Base-by-base conservation (phyloP, 805 yeast species). In the Nakazawaea pomicola region DNA sequence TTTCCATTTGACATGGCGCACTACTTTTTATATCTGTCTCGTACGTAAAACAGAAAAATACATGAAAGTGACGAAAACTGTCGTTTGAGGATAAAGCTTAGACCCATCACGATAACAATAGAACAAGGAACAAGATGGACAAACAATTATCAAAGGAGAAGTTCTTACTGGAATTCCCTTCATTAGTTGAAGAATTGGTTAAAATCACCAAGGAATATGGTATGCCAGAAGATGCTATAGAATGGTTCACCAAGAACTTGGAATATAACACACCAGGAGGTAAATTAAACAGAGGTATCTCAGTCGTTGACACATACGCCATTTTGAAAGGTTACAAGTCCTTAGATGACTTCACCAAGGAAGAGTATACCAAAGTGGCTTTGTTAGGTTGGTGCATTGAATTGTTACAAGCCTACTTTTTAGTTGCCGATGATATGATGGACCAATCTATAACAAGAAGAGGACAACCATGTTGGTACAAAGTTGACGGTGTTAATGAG, bases 351-450 rank as follows among this genome's bases (percentile, higher is more conserved):
- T 72, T 90, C 43, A 48, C 70, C 8, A 71, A 58, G 15, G 85
- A 68, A 24, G 93, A 88, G 57, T 91, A 89, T 69, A 78, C 78
- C 61, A 82, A 80, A 55, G 85, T 87, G 29, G 93, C 97, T 8
- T 68, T 90, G 37, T 72, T 93, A 50, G 99, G 99, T 17, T 93
- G 99, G 99, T 74, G 88, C 53, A 79, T 93, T 52, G 99, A 93
- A 68, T 73, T 93, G 50, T 72, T 91, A 52, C 99, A 91, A 67
- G 98, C 97, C 2, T 93, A 87, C 62, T 93, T 93, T 72, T 74
- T 93, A 55, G 98, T 93, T 43, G 95, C 98, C 24, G 99, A 93
- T 62, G 99, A 93, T 61, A 93, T 93, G 80, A 93, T 93, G 99
- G 99, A 93, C 63, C 78, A 80, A 52, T 85, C 96, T 25, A 83